Evolutionary conservation across 805 yeast species (phyloP).

Genomic region (Pichia rugopelliculosa): DNA sequence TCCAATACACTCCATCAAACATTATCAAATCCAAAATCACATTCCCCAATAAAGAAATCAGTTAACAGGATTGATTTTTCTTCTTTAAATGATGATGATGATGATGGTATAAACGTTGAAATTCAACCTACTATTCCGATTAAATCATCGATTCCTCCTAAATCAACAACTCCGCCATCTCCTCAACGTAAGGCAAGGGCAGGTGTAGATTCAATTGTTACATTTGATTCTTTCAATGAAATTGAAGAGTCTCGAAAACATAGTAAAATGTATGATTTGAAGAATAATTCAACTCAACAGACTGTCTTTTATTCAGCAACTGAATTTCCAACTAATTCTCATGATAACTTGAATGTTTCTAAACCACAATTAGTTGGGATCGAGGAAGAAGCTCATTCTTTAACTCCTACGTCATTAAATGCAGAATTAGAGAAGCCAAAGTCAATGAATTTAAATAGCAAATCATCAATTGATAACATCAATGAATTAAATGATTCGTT

Average conservation of each 20-base stretch:
- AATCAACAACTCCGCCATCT: neutral
- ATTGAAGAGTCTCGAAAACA: constrained; percentile 12
- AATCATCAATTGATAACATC: neutral
- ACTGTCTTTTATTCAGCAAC: constrained; percentile 35
- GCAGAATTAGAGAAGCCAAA: neutral
- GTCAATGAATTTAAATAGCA: neutral
- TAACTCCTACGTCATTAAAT: neutral
- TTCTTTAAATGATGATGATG: constrained; percentile 15
- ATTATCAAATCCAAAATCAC: neutral
- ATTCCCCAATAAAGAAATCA: neutral
- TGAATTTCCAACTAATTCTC: constrained; percentile 21
- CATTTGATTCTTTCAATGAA: constrained; percentile 7
- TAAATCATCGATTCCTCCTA: neutral
- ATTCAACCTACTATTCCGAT: neutral
- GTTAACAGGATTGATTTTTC: constrained; percentile 8
- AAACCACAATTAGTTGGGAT: neutral
- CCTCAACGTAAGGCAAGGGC: constrained; percentile 1
- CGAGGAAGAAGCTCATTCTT: neutral
- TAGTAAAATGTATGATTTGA: constrained; percentile 17
- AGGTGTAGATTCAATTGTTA: constrained; percentile 4
- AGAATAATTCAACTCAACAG: constrained; percentile 21
- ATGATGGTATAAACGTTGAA: constrained; percentile 15
- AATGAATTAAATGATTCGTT: constrained; percentile 1
- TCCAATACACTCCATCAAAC: neutral
- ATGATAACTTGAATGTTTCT: neutral